Evolutionary conservation across 495 filamentous ascomycete genomes (phyloP).

Genomic region (Podospora sp.): DNA sequence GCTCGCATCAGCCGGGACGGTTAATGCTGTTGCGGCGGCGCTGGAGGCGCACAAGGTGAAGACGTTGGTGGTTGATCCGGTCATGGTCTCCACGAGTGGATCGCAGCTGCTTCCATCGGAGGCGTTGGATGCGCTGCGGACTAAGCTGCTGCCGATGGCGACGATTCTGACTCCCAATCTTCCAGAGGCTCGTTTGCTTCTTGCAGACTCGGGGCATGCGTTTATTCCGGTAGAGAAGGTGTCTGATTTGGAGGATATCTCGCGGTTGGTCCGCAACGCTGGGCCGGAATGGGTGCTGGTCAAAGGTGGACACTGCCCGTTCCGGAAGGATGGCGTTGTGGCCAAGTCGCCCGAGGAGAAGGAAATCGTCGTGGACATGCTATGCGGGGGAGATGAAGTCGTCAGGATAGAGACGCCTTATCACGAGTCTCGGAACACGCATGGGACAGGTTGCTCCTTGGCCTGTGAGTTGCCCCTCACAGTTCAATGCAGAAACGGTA

Average conservation of each 20-base stretch:
- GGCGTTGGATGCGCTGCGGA: conserved; percentile 66
- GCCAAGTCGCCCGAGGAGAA: conserved; percentile 60
- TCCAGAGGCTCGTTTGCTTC: conserved; percentile 78
- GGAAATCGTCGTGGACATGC: conserved; percentile 71
- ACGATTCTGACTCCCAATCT: conserved; percentile 90
- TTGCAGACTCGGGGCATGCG: conserved; percentile 59
- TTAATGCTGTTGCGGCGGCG: conserved; percentile 71
- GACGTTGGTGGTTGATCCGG: conserved; percentile 81
- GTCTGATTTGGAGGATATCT: conserved; percentile 66
- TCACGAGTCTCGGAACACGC: conserved; percentile 75
- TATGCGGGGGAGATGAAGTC: conserved; percentile 49
- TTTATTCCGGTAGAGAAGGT: conserved; percentile 55
- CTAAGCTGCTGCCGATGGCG: conserved; percentile 70
- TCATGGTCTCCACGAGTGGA: conserved; percentile 91
- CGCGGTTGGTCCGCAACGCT: conserved; percentile 62
- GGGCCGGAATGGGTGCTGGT: conserved; percentile 81
- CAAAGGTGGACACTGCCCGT: conserved; percentile 90
- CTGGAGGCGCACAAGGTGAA: conserved; percentile 61
- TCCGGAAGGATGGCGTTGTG: conserved; percentile 61
- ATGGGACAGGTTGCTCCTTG: conserved; percentile 93
- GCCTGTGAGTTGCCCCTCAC: conserved; percentile 63
- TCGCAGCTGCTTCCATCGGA: conserved; percentile 70
- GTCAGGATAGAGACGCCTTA: conserved; percentile 68
- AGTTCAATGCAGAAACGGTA: neutral
- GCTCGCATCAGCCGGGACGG: conserved; percentile 78